A percentile compares a stretch with the other conserved stretches of the same genome.
These are phyloP conservation scores for Cucumis melo DNA, from an alignment of 306 rosid species.

Conservation along the genomic window DNA sequence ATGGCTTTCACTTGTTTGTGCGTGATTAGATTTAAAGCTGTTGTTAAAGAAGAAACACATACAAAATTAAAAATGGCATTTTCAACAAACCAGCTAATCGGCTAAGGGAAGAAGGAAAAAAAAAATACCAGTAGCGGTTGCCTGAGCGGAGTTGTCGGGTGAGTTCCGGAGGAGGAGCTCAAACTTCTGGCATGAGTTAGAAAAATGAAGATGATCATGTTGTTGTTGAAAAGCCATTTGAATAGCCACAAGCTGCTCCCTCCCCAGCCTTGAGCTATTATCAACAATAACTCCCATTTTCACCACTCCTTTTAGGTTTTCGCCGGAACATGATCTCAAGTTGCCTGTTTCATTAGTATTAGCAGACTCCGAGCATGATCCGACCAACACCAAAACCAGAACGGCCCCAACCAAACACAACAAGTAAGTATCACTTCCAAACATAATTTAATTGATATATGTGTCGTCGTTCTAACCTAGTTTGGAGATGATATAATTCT, in stretches of 20 bases:
- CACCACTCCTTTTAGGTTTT: background rate
- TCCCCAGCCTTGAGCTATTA: conserved; percentile 19
- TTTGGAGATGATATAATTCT: background rate
- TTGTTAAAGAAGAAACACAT: background rate
- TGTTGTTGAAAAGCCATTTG: conserved; percentile 26
- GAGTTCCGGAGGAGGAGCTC: conserved; percentile 15
- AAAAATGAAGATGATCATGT: background rate
- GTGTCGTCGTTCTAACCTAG: background rate
- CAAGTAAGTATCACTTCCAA: background rate
- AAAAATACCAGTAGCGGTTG: conserved; percentile 18
- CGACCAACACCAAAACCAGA: background rate
- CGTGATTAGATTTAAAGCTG: conserved; percentile 27
- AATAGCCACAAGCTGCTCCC: conserved; percentile 34
- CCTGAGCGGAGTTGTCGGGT: conserved; percentile 11
- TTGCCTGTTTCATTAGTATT: background rate
- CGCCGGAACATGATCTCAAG: background rate
- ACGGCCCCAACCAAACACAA: background rate
- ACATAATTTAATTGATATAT: background rate
- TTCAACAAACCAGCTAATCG: too few species aligned
- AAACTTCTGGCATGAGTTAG: conserved; percentile 4
- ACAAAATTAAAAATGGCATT: too few species aligned
- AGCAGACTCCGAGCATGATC: background rate
- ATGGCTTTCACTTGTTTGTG: conserved; percentile 23
- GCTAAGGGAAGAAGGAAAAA: too few species aligned
- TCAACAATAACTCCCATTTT: conserved; percentile 21